Base-by-base conservation (phyloP, 495 filamentous ascomycete species). In the Aspergillus steynii region DNA sequence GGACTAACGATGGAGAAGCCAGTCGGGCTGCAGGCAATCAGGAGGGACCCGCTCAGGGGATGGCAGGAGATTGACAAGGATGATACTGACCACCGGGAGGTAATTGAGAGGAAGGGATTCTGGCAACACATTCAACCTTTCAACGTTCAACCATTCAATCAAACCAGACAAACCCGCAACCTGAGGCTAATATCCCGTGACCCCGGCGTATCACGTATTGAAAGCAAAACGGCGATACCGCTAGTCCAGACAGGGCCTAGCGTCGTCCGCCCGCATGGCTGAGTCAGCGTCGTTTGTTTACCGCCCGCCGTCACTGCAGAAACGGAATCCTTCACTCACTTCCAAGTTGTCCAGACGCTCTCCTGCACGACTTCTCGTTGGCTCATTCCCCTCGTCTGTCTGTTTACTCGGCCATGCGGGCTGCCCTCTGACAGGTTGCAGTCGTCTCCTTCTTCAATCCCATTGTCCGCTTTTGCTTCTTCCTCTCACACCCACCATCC, bases 231-330 rank as follows among this genome's bases (percentile, higher is more conserved):
- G 32, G 29, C 20, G 49, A 58, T 63, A 62, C 59, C 14, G n/a
- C 68, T 67, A 69, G 59, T 57, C 67, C 62, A 12, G 14, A 55
- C n/a, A 7, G 0, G 63, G 69, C 14, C 20, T 63, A 62, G 58
- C 34, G 53, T 32, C 4, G 32, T 56, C 55, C 61, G 31, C 60
- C 61, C 3, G 10, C 10, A 1, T 34, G 34, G 66, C 46, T 53
- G 67, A 70, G 71, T 73, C 73, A 68, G 68, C 73, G 60, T n/a
- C 53, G 61, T 69, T 76, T 79, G 71, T 79, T 79, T 77, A 79
- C 69, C 59, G 61, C 60, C 61, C 58, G 66, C 60, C 55, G 76
- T 79, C 74, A 62, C 74, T 79, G 58, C 67, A 72, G 73, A 73
- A 77, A 79, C 74, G 60, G 53, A 15, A 20, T 20, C 20, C 20